phyloP scores from a whole-genome alignment of 2,329 filamentous ascomycete species.

The Epichloe sibirici region DNA sequence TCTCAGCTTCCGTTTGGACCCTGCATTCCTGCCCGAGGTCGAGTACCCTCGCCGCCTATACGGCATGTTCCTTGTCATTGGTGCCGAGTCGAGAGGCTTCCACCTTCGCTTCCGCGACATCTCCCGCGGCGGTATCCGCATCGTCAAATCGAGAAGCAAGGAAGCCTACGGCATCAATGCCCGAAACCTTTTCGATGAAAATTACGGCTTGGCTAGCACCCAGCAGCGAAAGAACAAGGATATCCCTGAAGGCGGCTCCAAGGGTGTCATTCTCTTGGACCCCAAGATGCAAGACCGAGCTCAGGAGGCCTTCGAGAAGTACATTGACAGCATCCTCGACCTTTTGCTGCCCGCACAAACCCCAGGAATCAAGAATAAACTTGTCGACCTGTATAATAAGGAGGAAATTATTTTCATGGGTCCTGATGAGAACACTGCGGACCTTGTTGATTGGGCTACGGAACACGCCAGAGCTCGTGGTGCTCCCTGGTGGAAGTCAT shows the following conservation, averaged over 20 bases:
- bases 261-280: conserved; percentile 93
- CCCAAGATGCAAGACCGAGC: conserved; percentile 89
- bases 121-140: conserved; percentile 90
- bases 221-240: conserved; percentile 99
- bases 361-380: conserved; percentile 96
- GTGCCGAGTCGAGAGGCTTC: conserved; percentile 92
- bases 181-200: conserved; percentile 93
- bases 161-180: conserved; percentile 96
- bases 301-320: conserved; percentile 92
- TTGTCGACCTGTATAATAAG: conserved; percentile 90
- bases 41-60: conserved; percentile 92
- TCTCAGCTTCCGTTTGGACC: conserved; percentile 87
- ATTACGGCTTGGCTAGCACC: conserved; percentile 95
- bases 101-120: conserved; percentile 97
- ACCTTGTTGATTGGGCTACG: conserved; percentile 97
- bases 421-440: conserved; percentile 95
- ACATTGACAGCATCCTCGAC: conserved; percentile 97
- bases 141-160: conserved; percentile 94
- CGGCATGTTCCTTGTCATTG: conserved; percentile 98
- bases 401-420: conserved; percentile 98
- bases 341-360: conserved; percentile 79
- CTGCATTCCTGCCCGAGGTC: conserved; percentile 73
- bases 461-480: conserved; percentile 79
- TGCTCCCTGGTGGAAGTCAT: conserved; percentile 99
- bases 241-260: conserved; percentile 94